These are phyloP conservation scores for Zanthoxylum bungeanum DNA, from an alignment of 345 rosid species.

Conservation along the genomic window DNA sequence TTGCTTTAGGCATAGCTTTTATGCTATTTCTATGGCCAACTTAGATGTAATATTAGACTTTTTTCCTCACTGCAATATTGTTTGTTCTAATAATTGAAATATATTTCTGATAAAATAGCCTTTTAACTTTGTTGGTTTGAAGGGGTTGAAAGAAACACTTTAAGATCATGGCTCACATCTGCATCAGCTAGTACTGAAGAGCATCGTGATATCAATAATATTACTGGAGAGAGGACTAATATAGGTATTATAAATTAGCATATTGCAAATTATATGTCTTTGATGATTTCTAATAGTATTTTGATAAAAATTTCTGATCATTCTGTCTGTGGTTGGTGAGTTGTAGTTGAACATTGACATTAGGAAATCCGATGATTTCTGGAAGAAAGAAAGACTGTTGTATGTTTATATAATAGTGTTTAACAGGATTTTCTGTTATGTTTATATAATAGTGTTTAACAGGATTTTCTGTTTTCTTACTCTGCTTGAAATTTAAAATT, in stretches of 20 bases:
- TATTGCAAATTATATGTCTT: not conserved
- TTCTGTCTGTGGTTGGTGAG: not conserved
- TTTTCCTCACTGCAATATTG: not conserved
- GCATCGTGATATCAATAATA: slow-evolving; percentile 17
- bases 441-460: not conserved
- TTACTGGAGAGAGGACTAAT: slow-evolving; percentile 24
- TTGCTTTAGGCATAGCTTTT: not conserved
- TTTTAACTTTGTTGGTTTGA: slow-evolving; percentile 18
- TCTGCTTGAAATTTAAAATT: not conserved
- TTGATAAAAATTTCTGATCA: not conserved
- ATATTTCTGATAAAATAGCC: slow-evolving; percentile 7
- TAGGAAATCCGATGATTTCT: not conserved
- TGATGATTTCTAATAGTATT: not conserved
- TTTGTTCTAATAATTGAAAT: slow-evolving; percentile 1
- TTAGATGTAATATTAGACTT: not conserved
- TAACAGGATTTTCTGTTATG: not conserved
- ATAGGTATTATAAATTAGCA: slow-evolving; percentile 36
- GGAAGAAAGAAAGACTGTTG: not conserved
- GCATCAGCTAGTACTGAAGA: slow-evolving; percentile 38
- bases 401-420: not conserved
- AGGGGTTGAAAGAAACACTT: slow-evolving; percentile 44
- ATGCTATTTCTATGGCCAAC: not conserved
- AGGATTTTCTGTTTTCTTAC: not conserved
- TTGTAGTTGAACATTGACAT: not conserved
- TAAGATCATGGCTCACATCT: slow-evolving; percentile 75